These are phyloP conservation scores for Rhodosporidiobolus odoratus DNA, from an alignment of 768 basidiomycete species.

Conservation along the genomic window DNA sequence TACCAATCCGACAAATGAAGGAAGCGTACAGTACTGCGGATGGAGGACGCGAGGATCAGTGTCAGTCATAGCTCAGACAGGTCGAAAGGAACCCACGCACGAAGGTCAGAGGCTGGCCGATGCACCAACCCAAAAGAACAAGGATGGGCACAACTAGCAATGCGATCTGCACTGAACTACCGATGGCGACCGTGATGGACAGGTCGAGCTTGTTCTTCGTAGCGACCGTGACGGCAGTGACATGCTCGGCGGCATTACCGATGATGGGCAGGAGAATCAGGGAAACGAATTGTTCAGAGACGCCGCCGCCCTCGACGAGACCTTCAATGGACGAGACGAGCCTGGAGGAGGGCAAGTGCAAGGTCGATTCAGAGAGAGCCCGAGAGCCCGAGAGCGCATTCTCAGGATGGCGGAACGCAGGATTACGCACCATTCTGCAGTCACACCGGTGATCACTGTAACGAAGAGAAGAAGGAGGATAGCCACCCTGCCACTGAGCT, in stretches of 20 bases:
- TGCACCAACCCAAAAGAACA: slow-evolving; percentile 69
- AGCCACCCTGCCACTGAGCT: slow-evolving; percentile 59
- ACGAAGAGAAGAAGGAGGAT: slow-evolving; percentile 57
- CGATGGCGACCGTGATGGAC: slow-evolving; percentile 41
- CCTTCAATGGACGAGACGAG: slow-evolving; percentile 72
- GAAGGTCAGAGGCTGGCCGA: slow-evolving; percentile 57
- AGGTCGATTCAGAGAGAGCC: no score
- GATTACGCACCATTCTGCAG: slow-evolving; percentile 51
- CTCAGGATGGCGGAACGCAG: no score
- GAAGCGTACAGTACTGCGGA: neutral
- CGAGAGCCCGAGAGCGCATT: no score
- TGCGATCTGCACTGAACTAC: slow-evolving; percentile 55
- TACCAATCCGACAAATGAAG: neutral
- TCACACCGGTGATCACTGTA: slow-evolving; percentile 55
- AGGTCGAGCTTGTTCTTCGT: slow-evolving; percentile 82
- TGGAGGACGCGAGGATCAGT: neutral
- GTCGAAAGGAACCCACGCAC: slow-evolving; percentile 4
- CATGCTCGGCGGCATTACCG: slow-evolving; percentile 58
- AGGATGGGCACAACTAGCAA: slow-evolving; percentile 65
- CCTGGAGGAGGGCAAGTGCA: slow-evolving; percentile 44
- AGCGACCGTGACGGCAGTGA: slow-evolving; percentile 83
- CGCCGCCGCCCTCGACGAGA: slow-evolving; percentile 55
- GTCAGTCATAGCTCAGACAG: neutral
- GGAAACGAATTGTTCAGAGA: slow-evolving; percentile 77
- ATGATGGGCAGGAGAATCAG: slow-evolving; percentile 87